These are phyloP conservation scores for Solanum chmielewskii DNA, from an alignment of 257 asterid genomes.

Conservation along the genomic window DNA sequence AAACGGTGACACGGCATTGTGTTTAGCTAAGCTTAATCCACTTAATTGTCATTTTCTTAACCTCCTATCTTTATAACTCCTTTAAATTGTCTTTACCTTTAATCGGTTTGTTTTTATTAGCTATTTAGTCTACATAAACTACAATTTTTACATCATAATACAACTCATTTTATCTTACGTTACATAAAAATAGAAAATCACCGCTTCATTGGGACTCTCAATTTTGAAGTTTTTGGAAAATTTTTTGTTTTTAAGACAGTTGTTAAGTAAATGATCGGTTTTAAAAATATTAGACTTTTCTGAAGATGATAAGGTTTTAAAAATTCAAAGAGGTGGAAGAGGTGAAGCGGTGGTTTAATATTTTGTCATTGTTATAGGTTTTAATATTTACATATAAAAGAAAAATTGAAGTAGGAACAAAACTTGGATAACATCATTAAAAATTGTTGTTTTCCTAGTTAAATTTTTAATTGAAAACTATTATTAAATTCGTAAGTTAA, in stretches of 20 bases:
- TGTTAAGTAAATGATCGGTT: neutral
- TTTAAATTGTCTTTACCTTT: neutral
- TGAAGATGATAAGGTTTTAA: neutral
- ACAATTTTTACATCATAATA: neutral
- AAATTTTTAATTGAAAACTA: no score
- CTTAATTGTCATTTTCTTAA: neutral
- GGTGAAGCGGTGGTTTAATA: neutral
- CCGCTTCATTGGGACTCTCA: neutral
- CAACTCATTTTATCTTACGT: neutral
- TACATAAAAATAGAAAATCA: neutral
- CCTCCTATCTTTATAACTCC: neutral
- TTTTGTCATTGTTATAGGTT: neutral
- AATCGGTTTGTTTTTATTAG: neutral
- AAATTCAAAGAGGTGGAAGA: neutral
- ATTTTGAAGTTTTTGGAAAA: neutral
- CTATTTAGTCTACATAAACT: neutral
- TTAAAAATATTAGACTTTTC: neutral
- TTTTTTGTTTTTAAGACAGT: neutral
- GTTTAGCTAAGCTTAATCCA: neutral
- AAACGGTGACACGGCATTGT: neutral
- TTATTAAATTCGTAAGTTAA: no score
- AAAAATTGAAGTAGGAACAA: neutral
- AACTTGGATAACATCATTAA: neutral
- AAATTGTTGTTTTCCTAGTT: neutral
- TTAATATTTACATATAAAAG: neutral